Base-by-base conservation (phyloP, 805 yeast species). In the Lipomyces mesembrius region DNA sequence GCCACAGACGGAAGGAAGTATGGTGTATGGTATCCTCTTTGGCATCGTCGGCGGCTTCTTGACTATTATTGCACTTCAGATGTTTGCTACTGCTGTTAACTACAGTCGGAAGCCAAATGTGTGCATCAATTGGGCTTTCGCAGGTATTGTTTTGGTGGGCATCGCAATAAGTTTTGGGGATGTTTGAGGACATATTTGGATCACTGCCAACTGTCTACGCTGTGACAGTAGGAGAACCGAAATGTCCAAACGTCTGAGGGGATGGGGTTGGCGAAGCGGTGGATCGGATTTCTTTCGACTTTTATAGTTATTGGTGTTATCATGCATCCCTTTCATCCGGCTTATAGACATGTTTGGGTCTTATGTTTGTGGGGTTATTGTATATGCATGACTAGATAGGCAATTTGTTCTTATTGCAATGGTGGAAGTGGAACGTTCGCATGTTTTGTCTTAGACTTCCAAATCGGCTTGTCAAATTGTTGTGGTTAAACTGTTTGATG, bases 1-100 rank as follows among this genome's bases (percentile, higher is more conserved):
- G 49, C 63, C 64, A 3, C 61, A 62, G 39, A 49, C 54, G 20
- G 39, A 55, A n/a, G 67, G 70, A 20, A 64, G 65, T 35, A 75
- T 79, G 52, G 75, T 85, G 0, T 85, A 87, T 75, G 91, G 90
- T 0, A 69, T 82, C 0, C 79, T 90, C 7, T 81, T 91, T 75
- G 83, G 88, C 5, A 73, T 88, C 5, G 90, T 96, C 0, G 82
- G 91, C 55, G 96, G 97, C 0, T 91, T 91, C 73, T 79, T 91
- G 60, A 81, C 88, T 0, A 89, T 87, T 29, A 87, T 91, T 61
- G 88, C 90, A 0, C 77, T 91, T 56, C 90, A 90, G 68, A 88
- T 67, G 70, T 67, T 67, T 53, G 68, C 70, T 14, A 67, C 70
- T 2, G 70, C 70, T 3, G 63, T 64, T 29, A 52, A n/a, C 37